These are phyloP conservation scores for Leccinum obscurum DNA, from an alignment of 768 basidiomycete genomes.

Conservation along the genomic window DNA sequence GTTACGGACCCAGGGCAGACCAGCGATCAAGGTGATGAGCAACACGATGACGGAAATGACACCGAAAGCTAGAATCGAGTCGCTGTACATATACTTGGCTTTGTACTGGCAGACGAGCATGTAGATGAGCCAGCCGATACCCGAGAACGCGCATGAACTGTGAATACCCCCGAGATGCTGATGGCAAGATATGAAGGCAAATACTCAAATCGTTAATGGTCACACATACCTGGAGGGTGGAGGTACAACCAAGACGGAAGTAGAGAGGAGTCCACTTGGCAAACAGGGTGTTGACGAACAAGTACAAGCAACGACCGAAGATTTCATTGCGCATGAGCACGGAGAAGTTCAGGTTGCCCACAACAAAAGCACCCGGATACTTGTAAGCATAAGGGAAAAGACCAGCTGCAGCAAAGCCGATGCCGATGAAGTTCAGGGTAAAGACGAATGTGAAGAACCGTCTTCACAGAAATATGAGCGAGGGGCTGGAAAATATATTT, in stretches of 20 bases:
- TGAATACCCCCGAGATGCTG: constrained; percentile 82
- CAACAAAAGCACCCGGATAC: constrained; percentile 69
- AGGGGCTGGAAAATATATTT: background rate
- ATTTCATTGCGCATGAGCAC: constrained; percentile 82
- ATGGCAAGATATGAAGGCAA: constrained; percentile 9
- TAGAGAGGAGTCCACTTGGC: constrained; percentile 82
- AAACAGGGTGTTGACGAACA: constrained; percentile 69
- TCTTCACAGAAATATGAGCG: constrained; percentile 36
- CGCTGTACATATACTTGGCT: constrained; percentile 47
- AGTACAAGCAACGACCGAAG: constrained; percentile 75
- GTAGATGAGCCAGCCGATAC: constrained; percentile 66
- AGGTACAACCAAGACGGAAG: constrained; percentile 73
- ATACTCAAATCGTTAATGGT: background rate
- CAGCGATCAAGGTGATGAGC: constrained; percentile 59
- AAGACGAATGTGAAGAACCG: constrained; percentile 73
- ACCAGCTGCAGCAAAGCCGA: constrained; percentile 60
- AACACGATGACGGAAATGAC: constrained; percentile 58
- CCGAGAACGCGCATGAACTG: constrained; percentile 71
- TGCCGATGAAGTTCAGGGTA: constrained; percentile 56
- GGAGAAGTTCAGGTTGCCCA: constrained; percentile 71
- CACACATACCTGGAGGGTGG: constrained; percentile 57
- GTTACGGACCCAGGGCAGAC: constrained; percentile 79
- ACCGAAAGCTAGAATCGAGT: constrained; percentile 61
- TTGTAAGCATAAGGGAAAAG: constrained; percentile 66
- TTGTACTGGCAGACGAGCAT: constrained; percentile 60